These are phyloP conservation scores for Aureobasidium sp. DNA, from an alignment of 2,329 filamentous ascomycete species.

Conservation along the genomic window DNA sequence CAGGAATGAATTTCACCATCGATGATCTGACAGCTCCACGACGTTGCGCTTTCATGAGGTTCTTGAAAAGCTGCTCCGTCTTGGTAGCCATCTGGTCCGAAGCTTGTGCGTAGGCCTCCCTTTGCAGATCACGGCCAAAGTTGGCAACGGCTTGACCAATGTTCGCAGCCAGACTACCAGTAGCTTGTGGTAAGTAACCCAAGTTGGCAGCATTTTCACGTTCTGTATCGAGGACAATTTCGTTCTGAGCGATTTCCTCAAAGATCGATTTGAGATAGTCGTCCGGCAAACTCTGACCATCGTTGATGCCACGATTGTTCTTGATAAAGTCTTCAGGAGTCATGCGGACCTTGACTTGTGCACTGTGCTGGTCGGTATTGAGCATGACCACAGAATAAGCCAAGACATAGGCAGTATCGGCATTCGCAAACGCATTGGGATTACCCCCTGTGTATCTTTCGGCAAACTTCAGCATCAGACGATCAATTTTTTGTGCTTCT, in stretches of 20 bases:
- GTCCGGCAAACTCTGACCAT: slow-evolving; percentile 84
- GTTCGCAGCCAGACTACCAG: slow-evolving; percentile 66
- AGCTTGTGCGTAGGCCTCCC: slow-evolving; percentile 89
- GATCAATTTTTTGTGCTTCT: slow-evolving; percentile 97
- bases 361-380: slow-evolving; percentile 92
- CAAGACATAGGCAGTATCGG: slow-evolving; percentile 92
- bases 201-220: slow-evolving; percentile 79
- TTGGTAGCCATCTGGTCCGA: slow-evolving; percentile 87
- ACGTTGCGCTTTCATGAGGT: slow-evolving; percentile 81
- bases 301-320: slow-evolving; percentile 97
- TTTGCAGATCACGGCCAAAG: slow-evolving; percentile 81
- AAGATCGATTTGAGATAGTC: slow-evolving; percentile 87
- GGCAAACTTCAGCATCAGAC: slow-evolving; percentile 98
- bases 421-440: slow-evolving; percentile 94
- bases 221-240: slow-evolving; percentile 92
- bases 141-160: slow-evolving; percentile 87
- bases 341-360: slow-evolving; percentile 82
- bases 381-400: slow-evolving; percentile 95
- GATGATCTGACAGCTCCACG: slow-evolving; percentile 62
- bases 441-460: slow-evolving; percentile 93
- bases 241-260: slow-evolving; percentile 83
- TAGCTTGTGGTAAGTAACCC: slow-evolving; percentile 55
- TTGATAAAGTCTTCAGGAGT: slow-evolving; percentile 97
- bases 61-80: slow-evolving; percentile 84
- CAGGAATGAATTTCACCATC: slow-evolving; percentile 74